Percentiles rank a stretch among this genome's conserved stretches.
These are phyloP conservation scores for Debaryomycetaceae sp. DNA, from an alignment of 1,139 yeast genomes.

Conservation along the genomic window DNA sequence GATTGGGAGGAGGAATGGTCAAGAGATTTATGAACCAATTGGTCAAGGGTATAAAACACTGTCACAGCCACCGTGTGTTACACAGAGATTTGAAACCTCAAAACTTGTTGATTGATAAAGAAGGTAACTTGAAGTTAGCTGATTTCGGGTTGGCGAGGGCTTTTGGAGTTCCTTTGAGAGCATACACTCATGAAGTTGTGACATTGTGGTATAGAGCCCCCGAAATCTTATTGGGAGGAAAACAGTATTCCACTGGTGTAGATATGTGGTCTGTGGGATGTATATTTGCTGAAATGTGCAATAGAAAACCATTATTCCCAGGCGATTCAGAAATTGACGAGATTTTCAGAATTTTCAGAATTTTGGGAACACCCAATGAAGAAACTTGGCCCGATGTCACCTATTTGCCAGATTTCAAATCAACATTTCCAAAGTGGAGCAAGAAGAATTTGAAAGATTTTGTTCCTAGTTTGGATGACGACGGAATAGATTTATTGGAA, in stretches of 20 bases:
- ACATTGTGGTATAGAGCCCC: slow-evolving; percentile 99
- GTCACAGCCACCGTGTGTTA: slow-evolving; percentile 91
- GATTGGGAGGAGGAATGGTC: slow-evolving; percentile 85
- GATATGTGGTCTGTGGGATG: slow-evolving; percentile 99
- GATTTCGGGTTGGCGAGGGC: slow-evolving; percentile 98
- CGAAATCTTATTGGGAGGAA: slow-evolving; percentile 91
- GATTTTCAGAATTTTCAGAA: slow-evolving; percentile 88
- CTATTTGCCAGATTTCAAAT: slow-evolving; percentile 89
- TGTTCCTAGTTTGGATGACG: slow-evolving; percentile 78
- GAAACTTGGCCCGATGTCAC: slow-evolving; percentile 96
- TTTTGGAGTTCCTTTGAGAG: slow-evolving; percentile 93
- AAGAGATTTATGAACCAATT: slow-evolving; percentile 92
- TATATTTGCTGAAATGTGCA: slow-evolving; percentile 97
- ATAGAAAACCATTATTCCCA: slow-evolving; percentile 91
- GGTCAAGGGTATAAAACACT: slow-evolving; percentile 87
- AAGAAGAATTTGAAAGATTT: slow-evolving; percentile 65
- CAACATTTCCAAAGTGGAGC: slow-evolving; percentile 94
- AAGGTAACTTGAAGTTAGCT: slow-evolving; percentile 91
- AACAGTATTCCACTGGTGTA: slow-evolving; percentile 96
- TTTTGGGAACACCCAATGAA: slow-evolving; percentile 93
- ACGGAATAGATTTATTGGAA: slow-evolving; percentile 80
- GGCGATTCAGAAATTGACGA: slow-evolving; percentile 98
- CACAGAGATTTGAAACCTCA: slow-evolving; percentile 98
- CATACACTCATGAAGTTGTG: slow-evolving; percentile 96
- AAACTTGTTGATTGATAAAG: slow-evolving; percentile 87